Evolutionary conservation across 768 basidiomycete species (phyloP), one percentile per base, ranked within the genome.

Genomic region (Xanthoconium purpureum): DNA sequence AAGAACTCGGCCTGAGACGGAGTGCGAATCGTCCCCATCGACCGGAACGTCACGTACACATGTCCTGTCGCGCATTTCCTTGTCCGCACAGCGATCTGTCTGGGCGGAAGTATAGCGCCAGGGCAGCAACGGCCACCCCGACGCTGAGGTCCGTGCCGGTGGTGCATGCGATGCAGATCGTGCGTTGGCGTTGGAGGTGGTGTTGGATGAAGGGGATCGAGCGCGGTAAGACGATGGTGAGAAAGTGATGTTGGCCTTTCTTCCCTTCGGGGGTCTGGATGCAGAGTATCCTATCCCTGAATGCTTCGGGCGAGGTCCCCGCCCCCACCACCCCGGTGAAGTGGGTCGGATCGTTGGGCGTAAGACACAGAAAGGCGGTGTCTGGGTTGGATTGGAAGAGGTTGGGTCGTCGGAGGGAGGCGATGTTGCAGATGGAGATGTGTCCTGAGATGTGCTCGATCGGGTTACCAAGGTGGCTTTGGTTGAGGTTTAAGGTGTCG

Each of bases 131-230:
- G 1, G 78, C 83, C 1, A 91, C 76, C 2, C 89, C 89, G 3
- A 88, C 78, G 51, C 84, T 80, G 4, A 75, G 65, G 61, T 93
- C 87, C 32, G 80, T 81, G 9, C 88, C 87, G 0, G 75, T 75
- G 30, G 77, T 77, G 58, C 84, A 85, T 24, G 78, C 78, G 20
- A 84, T 71, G 58, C 83, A 83, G 0, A 85, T 65, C 10, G 64
- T 58, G 15, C 57, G 62, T 0, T 74, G 75, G 14, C 61, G 37
- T 10, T 61, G 42, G 2, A 91, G 73, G 13, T 77, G 70, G 0
- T 56, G 24, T 2, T 60, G 60, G 32, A 84, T 77, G 63, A 84
- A 88, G 1, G 64, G 62, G 50, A 82, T 72, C 1, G 81, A 70
- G 8, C 60, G 68, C 1, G 86, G 83, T 0, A 91, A 71, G 36